Conservation (phyloP, 768 basidiomycete genomes). For the Mycena sanguinolenta region DNA sequence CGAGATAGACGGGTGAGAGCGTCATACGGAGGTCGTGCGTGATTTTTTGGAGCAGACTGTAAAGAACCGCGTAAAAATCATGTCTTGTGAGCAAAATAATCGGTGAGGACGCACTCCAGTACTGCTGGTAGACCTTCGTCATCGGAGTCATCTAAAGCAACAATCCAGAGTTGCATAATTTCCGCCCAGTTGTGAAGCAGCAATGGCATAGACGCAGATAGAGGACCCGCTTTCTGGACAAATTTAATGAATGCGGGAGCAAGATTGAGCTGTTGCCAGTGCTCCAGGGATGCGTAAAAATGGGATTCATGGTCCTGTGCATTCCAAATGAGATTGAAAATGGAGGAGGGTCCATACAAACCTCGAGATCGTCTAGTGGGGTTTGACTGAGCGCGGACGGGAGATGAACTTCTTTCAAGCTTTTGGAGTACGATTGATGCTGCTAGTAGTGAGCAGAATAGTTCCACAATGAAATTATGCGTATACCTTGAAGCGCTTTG, state of each 20-base stretch:
- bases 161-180: slow-evolving; percentile 75
- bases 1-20: slow-evolving; percentile 70
- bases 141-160: slow-evolving; percentile 68
- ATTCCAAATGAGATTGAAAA: slow-evolving; percentile 41
- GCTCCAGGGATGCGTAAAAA: slow-evolving; percentile 79
- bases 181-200: slow-evolving; percentile 85
- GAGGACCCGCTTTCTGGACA: slow-evolving; percentile 67
- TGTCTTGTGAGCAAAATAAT: slow-evolving; percentile 11
- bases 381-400: slow-evolving; percentile 72
- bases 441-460: slow-evolving; percentile 42
- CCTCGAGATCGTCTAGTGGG: slow-evolving; percentile 70
- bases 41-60: slow-evolving; percentile 83
- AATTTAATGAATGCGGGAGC: slow-evolving; percentile 81
- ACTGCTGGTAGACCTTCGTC: slow-evolving; percentile 81
- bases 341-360: slow-evolving; percentile 42
- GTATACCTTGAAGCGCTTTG: slow-evolving; percentile 67
- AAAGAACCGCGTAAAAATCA: slow-evolving; percentile 31
- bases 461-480: neutral
- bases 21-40: slow-evolving; percentile 86
- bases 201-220: slow-evolving; percentile 83
- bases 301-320: slow-evolving; percentile 81
- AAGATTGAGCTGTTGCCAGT: slow-evolving; percentile 87
- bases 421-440: slow-evolving; percentile 82
- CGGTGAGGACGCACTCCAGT: slow-evolving; percentile 73
- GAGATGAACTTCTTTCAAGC: slow-evolving; percentile 78